Base-by-base conservation (phyloP, 208 protist species). In the Lotmaria passim region DNA sequence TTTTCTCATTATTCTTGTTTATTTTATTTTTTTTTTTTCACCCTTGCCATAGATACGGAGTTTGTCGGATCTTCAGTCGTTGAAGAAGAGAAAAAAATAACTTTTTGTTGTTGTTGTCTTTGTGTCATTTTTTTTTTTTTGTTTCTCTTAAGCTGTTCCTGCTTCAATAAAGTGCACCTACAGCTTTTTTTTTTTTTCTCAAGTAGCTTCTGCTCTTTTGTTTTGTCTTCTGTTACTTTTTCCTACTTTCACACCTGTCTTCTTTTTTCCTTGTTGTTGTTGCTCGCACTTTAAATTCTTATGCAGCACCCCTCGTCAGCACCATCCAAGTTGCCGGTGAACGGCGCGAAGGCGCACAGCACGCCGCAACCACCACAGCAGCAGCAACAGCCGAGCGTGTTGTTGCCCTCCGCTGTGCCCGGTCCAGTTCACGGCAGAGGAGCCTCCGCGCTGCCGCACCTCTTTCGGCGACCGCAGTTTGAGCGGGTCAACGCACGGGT, bases 91-190 rank as follows among this genome's bases (percentile, higher is more conserved):
- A n/a, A n/a, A n/a, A n/a, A n/a, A n/a, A n/a, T n/a, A n/a, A n/a
- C n/a, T n/a, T n/a, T n/a, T n/a, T n/a, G n/a, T n/a, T n/a, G n/a
- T n/a, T n/a, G n/a, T n/a, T n/a, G n/a, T n/a, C n/a, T n/a, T n/a
- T n/a, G n/a, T n/a, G n/a, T n/a, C n/a, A n/a, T n/a, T n/a, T 57
- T 47, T 57, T 31, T 53, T 19, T 60, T 53, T 55, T 46, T 60
- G 24, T 43, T 73, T 53, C 7, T 55, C 7, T 55, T 44, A 19
- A 46, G n/a, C n/a, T n/a, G n/a, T n/a, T n/a, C n/a, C n/a, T n/a
- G n/a, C n/a, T n/a, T n/a, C n/a, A n/a, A n/a, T n/a, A n/a, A n/a
- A n/a, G n/a, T n/a, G n/a, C n/a, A n/a, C n/a, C n/a, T n/a, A n/a
- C n/a, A n/a, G n/a, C n/a, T 47, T 47, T 51, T 28, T 51, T 30